Conservation (phyloP, 1,284 basidiomycete species). For the Pisolithus thermaeus region DNA sequence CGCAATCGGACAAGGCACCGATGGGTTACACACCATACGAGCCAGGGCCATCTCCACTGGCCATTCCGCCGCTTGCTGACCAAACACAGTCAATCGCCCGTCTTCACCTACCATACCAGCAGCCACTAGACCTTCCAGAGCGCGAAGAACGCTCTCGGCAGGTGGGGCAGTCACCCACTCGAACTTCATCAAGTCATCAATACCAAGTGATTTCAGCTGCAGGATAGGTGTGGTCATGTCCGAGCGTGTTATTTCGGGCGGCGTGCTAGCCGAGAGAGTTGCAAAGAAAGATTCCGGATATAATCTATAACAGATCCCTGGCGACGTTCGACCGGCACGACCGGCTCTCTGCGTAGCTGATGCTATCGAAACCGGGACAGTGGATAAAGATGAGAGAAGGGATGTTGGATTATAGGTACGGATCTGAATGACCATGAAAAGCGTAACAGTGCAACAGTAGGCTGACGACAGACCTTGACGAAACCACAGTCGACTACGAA, state of each 20-base stretch:
- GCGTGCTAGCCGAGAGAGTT: slow-evolving; percentile 59
- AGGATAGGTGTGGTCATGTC: slow-evolving; percentile 87
- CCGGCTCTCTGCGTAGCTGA: slow-evolving; percentile 88
- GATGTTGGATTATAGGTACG: slow-evolving; percentile 81
- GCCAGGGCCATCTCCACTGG: slow-evolving; percentile 73
- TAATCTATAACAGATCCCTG: slow-evolving; percentile 91
- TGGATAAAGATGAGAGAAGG: slow-evolving; percentile 77
- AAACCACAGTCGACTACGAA: slow-evolving; percentile 96
- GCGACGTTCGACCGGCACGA: slow-evolving; percentile 84
- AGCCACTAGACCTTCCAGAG: slow-evolving; percentile 68
- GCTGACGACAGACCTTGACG: slow-evolving; percentile 66
- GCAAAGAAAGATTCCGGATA: slow-evolving; percentile 67
- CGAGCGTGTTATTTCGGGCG: slow-evolving; percentile 85
- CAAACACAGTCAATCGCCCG: slow-evolving; percentile 59
- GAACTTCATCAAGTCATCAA: slow-evolving; percentile 94
- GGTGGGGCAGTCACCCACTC: slow-evolving; percentile 91
- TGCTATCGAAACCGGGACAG: slow-evolving; percentile 76
- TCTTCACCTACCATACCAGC: slow-evolving; percentile 70
- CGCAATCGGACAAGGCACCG: background rate
- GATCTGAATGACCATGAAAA: slow-evolving; percentile 43
- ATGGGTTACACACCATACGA: slow-evolving; percentile 52
- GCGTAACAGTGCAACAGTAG: background rate
- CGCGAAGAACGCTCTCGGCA: slow-evolving; percentile 78
- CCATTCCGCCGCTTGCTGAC: slow-evolving; percentile 71
- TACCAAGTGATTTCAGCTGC: slow-evolving; percentile 90